phyloP scores from a whole-genome alignment of 2,329 filamentous ascomycete species.

The Amauroascus verrucosus region DNA sequence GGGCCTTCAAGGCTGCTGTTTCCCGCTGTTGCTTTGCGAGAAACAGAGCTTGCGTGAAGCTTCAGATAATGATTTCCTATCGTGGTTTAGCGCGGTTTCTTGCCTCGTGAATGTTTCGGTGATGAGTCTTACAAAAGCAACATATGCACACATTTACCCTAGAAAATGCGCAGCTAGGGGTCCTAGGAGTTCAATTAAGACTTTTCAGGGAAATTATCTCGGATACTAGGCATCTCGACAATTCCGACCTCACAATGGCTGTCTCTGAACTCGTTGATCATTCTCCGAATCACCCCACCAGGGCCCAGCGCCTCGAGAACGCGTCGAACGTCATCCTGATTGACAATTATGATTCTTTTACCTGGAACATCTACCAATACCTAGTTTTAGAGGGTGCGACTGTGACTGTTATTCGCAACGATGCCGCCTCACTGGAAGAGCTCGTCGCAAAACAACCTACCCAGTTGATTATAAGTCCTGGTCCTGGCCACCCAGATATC shows the following conservation, averaged over 20 bases:
- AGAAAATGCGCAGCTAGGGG: background rate
- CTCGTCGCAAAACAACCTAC: slow-evolving; percentile 76
- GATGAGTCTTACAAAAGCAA: background rate
- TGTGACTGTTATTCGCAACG: slow-evolving; percentile 84
- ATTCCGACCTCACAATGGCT: background rate
- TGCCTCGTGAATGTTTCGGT: background rate
- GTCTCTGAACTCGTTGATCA: slow-evolving; percentile 51
- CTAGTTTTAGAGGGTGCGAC: slow-evolving; percentile 88
- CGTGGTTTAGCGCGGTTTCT: slow-evolving; percentile 25
- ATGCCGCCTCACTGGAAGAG: slow-evolving; percentile 77
- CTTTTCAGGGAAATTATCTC: background rate
- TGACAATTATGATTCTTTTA: slow-evolving; percentile 99
- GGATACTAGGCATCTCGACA: background rate
- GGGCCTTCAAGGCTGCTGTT: background rate
- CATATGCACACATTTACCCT: background rate
- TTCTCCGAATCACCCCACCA: slow-evolving; percentile 68
- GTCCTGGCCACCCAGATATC: slow-evolving; percentile 80
- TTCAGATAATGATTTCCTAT: slow-evolving; percentile 24
- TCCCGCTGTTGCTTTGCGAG: slow-evolving; percentile 11
- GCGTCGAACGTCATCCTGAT: slow-evolving; percentile 90
- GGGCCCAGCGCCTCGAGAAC: slow-evolving; percentile 59
- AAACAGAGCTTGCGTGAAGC: slow-evolving; percentile 17
- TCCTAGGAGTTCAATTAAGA: background rate
- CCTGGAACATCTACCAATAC: slow-evolving; percentile 99
- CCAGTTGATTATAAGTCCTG: slow-evolving; percentile 88